Evolutionary conservation across 2,329 filamentous ascomycete species (phyloP).

Genomic region (Fusarium anguioides): DNA sequence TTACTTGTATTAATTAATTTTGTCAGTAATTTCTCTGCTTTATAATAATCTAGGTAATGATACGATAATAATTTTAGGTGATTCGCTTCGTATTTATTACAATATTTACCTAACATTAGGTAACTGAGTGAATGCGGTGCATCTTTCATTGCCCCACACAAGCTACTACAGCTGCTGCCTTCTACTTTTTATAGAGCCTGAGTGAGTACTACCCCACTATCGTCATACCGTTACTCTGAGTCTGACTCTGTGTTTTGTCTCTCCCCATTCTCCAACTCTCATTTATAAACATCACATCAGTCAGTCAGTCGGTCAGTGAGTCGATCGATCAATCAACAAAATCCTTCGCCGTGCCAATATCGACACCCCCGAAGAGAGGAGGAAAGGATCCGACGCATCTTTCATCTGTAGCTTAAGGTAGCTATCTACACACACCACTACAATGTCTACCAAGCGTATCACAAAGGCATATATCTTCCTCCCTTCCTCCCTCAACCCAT

Average conservation of each 20-base stretch:
- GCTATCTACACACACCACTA: slow-evolving; percentile 15
- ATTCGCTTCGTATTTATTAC: too few species aligned
- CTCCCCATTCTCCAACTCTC: slow-evolving; percentile 16
- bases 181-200: background rate
- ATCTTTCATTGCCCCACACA: slow-evolving; percentile 22
- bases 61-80: background rate
- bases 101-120: too few species aligned
- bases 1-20: too few species aligned
- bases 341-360: background rate
- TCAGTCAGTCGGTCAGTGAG: too few species aligned
- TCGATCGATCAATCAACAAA: background rate
- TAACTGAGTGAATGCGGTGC: too few species aligned
- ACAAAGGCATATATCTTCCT: slow-evolving; percentile 51
- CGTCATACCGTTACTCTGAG: slow-evolving; percentile 27
- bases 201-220: slow-evolving; percentile 38
- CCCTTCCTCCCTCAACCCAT: background rate
- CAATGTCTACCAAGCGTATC: slow-evolving; percentile 59
- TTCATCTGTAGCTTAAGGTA: too few species aligned
- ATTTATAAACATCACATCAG: slow-evolving; percentile 8
- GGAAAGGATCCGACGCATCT: background rate
- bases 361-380: background rate
- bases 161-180: slow-evolving; percentile 17
- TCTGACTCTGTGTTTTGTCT: background rate
- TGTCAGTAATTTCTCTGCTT: background rate
- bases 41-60: background rate